Base-by-base conservation (phyloP, 2,329 filamentous ascomycete genomes). In the Pyrenochaeta sp. region DNA sequence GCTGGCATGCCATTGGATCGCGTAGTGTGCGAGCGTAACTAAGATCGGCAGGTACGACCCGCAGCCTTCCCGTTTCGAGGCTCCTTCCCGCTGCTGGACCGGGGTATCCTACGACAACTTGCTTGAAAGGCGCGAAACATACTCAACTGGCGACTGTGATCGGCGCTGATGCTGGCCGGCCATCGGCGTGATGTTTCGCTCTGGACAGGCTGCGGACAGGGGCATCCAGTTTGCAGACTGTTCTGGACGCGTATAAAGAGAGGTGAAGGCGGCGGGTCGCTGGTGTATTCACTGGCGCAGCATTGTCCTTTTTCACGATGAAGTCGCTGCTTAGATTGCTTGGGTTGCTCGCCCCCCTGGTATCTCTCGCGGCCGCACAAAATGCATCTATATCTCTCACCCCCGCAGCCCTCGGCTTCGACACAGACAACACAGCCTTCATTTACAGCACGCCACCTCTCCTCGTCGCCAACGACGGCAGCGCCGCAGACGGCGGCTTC, bases 401-500 rank as follows among this genome's bases (percentile, higher is more conserved):
- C 6, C 54, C 57, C 35, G 58, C 49, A 27, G 59, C 60, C 11
- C 55, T 44, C 7, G 56, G 55, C 4, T 65, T 66, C 15, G 56
- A 65, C 17, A 41, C 51, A n/a, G 64, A 67, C 19, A 65, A 63
- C 20, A 59, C 61, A 7, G 60, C 47, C 7, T 61, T 67, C 26
- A 40, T 63, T 22, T 66, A 67, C 17, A 48, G 53, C 6, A 22
- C 26, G 5, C 41, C 48, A 6, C 57, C 61, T 21, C 37, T 58
- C 3, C 39, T 67, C 1, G 49, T 65, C 8, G 51, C 46, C 6
- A 66, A 67, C 11, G 61, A 67, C 35, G 61, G 59, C 6, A 60
- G 63, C 35, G 64, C 64, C 14, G 60, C 53, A 21, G 51, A 63
- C 14, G 64, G 64, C 7, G 64, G 64, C 1, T 61, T 65, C 22